A percentile compares a stretch with the other conserved stretches of the same genome.
These are phyloP conservation scores for Exophiala oligosperma DNA, from an alignment of 2,329 filamentous ascomycete species.

Conservation along the genomic window DNA sequence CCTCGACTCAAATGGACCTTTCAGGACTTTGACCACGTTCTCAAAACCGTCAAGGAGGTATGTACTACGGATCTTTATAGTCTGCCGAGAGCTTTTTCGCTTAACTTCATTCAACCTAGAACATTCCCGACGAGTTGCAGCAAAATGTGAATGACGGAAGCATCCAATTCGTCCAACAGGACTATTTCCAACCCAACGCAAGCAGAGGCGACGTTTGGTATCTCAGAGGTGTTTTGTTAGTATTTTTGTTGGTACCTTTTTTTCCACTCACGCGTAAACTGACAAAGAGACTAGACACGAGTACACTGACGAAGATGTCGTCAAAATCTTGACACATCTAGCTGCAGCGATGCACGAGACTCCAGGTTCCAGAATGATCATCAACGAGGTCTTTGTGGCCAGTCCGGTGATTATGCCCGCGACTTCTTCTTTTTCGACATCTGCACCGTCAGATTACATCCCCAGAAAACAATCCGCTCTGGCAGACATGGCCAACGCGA, in stretches of 20 bases:
- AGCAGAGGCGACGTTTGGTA: conserved; percentile 12
- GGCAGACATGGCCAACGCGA: conserved; percentile 6
- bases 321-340: conserved; percentile 1
- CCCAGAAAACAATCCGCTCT: conserved; percentile 7
- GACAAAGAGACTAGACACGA: conserved; percentile 1
- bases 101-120: neutral
- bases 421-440: neutral
- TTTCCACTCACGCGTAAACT: neutral
- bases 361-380: conserved; percentile 2
- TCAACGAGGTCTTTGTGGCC: conserved; percentile 10
- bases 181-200: conserved; percentile 10
- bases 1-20: conserved; percentile 8
- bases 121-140: conserved; percentile 5
- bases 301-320: conserved; percentile 8
- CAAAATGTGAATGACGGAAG: neutral
- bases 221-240: conserved; percentile 14
- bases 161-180: conserved; percentile 9
- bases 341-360: conserved; percentile 6
- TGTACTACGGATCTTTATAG: neutral
- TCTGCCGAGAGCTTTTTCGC: neutral
- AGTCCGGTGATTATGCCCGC: conserved; percentile 4
- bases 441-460: conserved; percentile 4
- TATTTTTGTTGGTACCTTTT: neutral
- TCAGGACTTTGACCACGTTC: conserved; percentile 6
- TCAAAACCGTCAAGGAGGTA: conserved; percentile 7